phyloP scores from a whole-genome alignment of 164 flowering plant species.

The Liquidambar formosana region DNA sequence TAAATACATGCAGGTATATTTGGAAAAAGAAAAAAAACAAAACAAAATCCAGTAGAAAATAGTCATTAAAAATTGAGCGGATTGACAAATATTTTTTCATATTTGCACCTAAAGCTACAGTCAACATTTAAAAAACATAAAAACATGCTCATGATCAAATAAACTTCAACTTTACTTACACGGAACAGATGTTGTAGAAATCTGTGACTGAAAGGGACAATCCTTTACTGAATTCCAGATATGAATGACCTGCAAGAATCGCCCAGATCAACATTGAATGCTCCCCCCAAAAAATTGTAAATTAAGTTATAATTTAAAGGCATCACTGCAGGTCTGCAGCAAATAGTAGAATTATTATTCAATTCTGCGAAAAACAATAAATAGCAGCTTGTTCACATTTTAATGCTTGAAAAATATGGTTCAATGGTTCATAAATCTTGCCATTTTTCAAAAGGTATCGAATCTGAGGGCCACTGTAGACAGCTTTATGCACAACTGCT shows the following conservation, averaged over 20 bases:
- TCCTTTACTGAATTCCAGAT: slow-evolving; percentile 73
- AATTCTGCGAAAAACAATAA: not conserved
- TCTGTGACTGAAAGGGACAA: slow-evolving; percentile 65
- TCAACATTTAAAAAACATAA: not conserved
- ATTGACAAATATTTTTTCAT: not conserved
- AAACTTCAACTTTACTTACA: slow-evolving; percentile 46
- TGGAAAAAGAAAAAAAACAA: not conserved
- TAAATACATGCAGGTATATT: not conserved
- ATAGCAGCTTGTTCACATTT: not conserved
- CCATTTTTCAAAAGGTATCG: slow-evolving; percentile 78
- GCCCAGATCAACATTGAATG: slow-evolving; percentile 1
- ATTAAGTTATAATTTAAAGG: not conserved
- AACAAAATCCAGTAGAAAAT: not conserved
- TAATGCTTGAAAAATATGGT: not conserved
- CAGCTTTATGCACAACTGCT: slow-evolving; percentile 88
- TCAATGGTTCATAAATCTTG: slow-evolving; percentile 26
- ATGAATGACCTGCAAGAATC: slow-evolving; percentile 52
- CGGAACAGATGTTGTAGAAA: slow-evolving; percentile 49
- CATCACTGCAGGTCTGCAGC: not conserved
- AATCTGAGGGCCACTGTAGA: slow-evolving; percentile 80
- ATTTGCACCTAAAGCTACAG: not conserved
- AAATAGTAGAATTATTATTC: not conserved
- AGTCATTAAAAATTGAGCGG: too few species aligned
- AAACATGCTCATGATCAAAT: not conserved
- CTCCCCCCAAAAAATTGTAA: not conserved